Percentiles rank a stretch among this genome's conserved stretches.
These are phyloP conservation scores for Barnettozyma sp. DNA, from an alignment of 805 yeast genomes.

Conservation along the genomic window DNA sequence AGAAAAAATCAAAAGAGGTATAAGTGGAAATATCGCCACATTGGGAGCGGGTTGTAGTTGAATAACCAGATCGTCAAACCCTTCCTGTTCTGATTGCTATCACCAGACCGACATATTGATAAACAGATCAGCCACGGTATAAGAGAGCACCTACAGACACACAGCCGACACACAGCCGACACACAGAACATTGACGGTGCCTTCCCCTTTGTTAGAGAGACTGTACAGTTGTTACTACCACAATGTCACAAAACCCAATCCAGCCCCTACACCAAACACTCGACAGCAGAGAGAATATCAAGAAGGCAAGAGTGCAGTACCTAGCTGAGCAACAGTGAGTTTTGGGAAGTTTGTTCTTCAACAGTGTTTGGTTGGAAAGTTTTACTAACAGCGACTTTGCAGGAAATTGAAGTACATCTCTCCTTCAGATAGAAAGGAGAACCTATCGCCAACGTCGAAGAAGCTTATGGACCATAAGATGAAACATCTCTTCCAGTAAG, in stretches of 20 bases:
- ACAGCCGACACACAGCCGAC: too few relatives aligned
- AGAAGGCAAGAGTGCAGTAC: conserved; percentile 25
- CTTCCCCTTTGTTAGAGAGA: neutral
- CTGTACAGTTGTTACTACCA: neutral
- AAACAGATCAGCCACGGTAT: neutral
- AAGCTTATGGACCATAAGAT: conserved; percentile 24
- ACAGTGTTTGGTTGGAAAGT: too few relatives aligned
- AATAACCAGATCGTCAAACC: too few relatives aligned
- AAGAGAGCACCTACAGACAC: too few relatives aligned
- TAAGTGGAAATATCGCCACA: too few relatives aligned
- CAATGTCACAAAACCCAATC: conserved; percentile 18
- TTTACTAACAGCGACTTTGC: too few relatives aligned
- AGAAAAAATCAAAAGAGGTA: neutral
- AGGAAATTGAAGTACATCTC: conserved; percentile 26
- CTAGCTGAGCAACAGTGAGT: conserved; percentile 25
- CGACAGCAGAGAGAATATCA: conserved; percentile 24
- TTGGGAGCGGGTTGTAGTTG: too few relatives aligned
- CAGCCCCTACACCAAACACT: conserved; percentile 26
- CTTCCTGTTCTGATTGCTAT: too few relatives aligned
- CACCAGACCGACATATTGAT: too few relatives aligned
- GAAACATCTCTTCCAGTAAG: conserved; percentile 23
- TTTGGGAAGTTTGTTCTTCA: too few relatives aligned
- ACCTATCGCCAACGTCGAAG: conserved; percentile 26
- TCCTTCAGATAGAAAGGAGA: conserved; percentile 25
- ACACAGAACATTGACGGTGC: too few relatives aligned